Base-by-base conservation (phyloP, 805 yeast species). In the Tetrapisispora taiwanensis region DNA sequence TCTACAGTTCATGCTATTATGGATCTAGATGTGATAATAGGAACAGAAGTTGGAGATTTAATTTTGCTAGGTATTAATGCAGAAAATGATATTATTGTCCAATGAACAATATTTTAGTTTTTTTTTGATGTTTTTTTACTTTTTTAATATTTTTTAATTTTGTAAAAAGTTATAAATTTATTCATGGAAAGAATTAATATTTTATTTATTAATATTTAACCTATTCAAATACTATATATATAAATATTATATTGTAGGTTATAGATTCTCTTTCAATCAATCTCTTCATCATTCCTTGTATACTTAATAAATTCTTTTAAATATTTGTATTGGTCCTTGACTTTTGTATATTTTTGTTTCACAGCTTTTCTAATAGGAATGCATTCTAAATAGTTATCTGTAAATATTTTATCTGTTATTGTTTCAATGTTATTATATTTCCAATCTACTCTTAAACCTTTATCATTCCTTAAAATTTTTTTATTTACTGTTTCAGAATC, bases 1-100 rank as follows among this genome's bases (percentile, higher is more conserved):
- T 63, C 72, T 0, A 26, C 24, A 10, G 54, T 60, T 2, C 48
- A 48, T 34, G 48, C 60, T n/a, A 46, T 47, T 8, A 53, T 55
- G 13, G 40, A 45, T 9, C 33, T 59, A 7, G 66, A 61, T 44
- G 39, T 60, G 6, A 51, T 58, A 35, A 38, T 56, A 1, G 45
- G 47, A 3, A 56, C 58, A 24, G 42, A 48, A 4, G 31, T 61
- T 14, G 66, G 65, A 13, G 62, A 58, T 19, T 42, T 60, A 19
- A 55, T 56, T 7, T 36, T 61, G 2, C 42, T 53, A 22, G 63
- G 62, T 15, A 39, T 61, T 28, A 48, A 53, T 10, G 51, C 61
- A 2, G 51, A 52, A 27, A 64, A 61, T 28, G 51, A 47, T n/a
- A 54, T 64, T 1, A 35, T 53, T 2, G 54, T 61, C 8, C 48